phyloP scores from a whole-genome alignment of 352 stramenopile species.

The Pilasporangium apinafurcum region DNA sequence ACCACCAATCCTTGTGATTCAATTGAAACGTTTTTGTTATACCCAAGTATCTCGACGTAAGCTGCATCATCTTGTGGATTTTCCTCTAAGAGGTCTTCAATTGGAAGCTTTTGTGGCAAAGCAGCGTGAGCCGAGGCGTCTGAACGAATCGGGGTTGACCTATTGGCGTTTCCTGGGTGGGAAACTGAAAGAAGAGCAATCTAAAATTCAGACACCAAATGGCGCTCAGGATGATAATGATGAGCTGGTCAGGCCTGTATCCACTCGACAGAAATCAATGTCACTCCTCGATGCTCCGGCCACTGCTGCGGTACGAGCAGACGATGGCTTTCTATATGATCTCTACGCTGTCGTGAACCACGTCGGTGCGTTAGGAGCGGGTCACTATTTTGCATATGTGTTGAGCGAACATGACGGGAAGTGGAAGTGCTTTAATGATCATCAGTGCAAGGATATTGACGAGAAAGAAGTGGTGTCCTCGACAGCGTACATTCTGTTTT shows the following conservation, averaged over 20 bases:
- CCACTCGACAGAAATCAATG: constrained; percentile 6
- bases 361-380: constrained; percentile 91
- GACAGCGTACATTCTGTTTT: constrained; percentile 90
- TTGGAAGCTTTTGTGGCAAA: constrained; percentile 77
- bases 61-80: constrained; percentile 95
- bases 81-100: constrained; percentile 91
- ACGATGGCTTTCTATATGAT: constrained; percentile 88
- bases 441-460: constrained; percentile 84
- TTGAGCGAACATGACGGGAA: constrained; percentile 84
- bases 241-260: constrained; percentile 5
- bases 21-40: constrained; percentile 99
- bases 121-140: constrained; percentile 32
- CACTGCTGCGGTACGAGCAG: constrained; percentile 36
- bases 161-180: constrained; percentile 79
- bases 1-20: constrained; percentile 97
- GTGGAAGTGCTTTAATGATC: constrained; percentile 99
- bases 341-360: constrained; percentile 98
- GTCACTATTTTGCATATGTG: constrained; percentile 93
- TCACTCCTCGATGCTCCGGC: constrained; percentile 53
- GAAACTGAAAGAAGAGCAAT: constrained; percentile 29
- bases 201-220: background rate
- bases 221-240: background rate
- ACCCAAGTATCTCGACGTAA: constrained; percentile 92
- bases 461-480: constrained; percentile 81
- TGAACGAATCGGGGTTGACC: constrained; percentile 40